These are phyloP conservation scores for Penicillium sclerotiorum DNA, from an alignment of 2,329 filamentous ascomycete genomes.

Conservation along the genomic window DNA sequence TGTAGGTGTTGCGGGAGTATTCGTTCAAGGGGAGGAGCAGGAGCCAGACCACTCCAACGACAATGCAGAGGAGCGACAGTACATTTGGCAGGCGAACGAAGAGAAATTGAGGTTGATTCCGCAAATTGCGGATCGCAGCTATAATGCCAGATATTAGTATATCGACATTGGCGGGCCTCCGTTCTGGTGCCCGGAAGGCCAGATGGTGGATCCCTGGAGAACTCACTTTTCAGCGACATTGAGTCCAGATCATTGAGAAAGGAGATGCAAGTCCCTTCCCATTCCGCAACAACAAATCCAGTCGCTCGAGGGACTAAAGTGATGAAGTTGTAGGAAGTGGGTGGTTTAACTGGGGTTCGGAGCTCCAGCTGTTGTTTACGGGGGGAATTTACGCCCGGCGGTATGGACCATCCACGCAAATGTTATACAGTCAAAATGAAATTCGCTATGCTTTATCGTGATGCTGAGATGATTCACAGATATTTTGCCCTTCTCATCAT, in stretches of 20 bases:
- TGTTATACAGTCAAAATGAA: background rate
- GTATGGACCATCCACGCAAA: constrained; percentile 1
- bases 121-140: constrained; percentile 56
- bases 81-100: constrained; percentile 76
- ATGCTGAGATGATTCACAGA: constrained; percentile 9
- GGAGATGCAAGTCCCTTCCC: background rate
- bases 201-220: background rate
- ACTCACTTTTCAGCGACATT: constrained; percentile 48
- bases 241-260: background rate
- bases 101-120: constrained; percentile 78
- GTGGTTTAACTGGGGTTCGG: background rate
- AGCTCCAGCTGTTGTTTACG: constrained; percentile 7
- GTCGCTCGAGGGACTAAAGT: background rate
- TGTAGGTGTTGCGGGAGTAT: constrained; percentile 90
- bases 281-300: background rate
- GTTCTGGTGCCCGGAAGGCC: constrained; percentile 6
- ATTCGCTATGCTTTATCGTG: constrained; percentile 6
- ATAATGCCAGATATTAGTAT: constrained; percentile 29
- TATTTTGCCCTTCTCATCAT: constrained; percentile 22
- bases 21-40: constrained; percentile 85
- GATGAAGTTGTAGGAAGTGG: background rate
- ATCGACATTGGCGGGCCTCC: too few species aligned
- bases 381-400: constrained; percentile 3
- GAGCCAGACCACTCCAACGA: constrained; percentile 86
- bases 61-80: constrained; percentile 79